These are phyloP conservation scores for Hirschfeldia incana DNA, from an alignment of 345 rosid genomes.

Conservation along the genomic window DNA sequence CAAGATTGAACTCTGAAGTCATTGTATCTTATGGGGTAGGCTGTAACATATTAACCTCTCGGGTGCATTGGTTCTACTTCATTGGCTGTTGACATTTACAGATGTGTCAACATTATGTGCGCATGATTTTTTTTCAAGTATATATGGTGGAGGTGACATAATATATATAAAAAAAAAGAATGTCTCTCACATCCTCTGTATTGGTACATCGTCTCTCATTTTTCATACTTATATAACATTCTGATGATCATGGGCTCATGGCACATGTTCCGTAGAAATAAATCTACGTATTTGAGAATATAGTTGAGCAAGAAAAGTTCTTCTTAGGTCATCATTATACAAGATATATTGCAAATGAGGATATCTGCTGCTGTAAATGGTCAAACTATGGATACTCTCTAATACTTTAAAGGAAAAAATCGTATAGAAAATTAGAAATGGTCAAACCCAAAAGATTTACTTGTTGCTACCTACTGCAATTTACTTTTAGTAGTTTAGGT, in stretches of 20 bases:
- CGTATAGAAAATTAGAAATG: too few relatives aligned
- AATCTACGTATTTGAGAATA: not conserved
- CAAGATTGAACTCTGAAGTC: not conserved
- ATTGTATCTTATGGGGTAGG: not conserved
- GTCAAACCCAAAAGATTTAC: conserved; percentile 13
- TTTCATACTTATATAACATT: not conserved
- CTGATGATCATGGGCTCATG: too few relatives aligned
- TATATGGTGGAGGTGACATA: conserved; percentile 9
- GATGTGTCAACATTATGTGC: not conserved
- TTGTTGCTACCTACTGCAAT: conserved; percentile 8
- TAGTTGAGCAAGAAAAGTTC: not conserved
- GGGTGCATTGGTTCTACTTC: conserved; percentile 9
- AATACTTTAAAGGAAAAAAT: not conserved
- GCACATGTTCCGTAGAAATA: not conserved
- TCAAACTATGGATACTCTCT: not conserved
- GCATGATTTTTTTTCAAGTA: not conserved
- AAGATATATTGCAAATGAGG: not conserved
- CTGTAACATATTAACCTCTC: not conserved
- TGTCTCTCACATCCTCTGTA: not conserved
- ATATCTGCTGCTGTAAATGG: conserved; percentile 17
- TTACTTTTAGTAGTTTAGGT: not conserved
- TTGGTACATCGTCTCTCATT: not conserved
- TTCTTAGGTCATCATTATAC: conserved; percentile 15
- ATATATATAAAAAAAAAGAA: not conserved
- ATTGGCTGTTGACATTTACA: conserved; percentile 12